These are phyloP conservation scores for Prunus mira DNA, from an alignment of 306 rosid species.

Conservation along the genomic window DNA sequence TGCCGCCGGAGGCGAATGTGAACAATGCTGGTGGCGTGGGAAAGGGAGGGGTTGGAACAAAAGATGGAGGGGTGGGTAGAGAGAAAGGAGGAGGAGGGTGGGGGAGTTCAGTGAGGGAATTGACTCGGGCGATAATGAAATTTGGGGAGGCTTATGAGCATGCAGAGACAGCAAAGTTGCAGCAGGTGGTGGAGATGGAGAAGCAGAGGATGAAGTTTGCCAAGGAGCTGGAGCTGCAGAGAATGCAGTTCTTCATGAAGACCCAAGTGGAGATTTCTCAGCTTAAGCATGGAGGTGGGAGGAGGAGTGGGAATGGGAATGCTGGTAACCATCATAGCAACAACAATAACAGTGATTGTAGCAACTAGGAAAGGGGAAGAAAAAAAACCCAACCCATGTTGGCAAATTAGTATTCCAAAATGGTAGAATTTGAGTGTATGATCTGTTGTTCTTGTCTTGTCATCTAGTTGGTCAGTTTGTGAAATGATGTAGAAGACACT, in stretches of 20 bases:
- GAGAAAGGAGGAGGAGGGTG: slow-evolving; percentile 41
- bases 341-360: slow-evolving; percentile 65
- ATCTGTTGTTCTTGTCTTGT: background rate
- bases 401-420: slow-evolving; percentile 1
- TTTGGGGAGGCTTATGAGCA: slow-evolving; percentile 95
- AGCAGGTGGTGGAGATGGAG: slow-evolving; percentile 96
- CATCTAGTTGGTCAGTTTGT: slow-evolving; percentile 10
- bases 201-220: slow-evolving; percentile 95
- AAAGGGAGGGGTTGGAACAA: background rate
- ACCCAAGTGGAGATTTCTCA: slow-evolving; percentile 91
- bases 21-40: slow-evolving; percentile 18
- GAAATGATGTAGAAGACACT: slow-evolving; percentile 8
- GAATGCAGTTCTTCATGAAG: slow-evolving; percentile 95
- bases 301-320: slow-evolving; percentile 30
- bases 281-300: slow-evolving; percentile 61
- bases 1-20: slow-evolving; percentile 9
- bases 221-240: slow-evolving; percentile 87
- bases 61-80: slow-evolving; percentile 17
- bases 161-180: slow-evolving; percentile 79
- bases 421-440: slow-evolving; percentile 1
- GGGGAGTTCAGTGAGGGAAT: slow-evolving; percentile 75
- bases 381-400: background rate
- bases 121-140: slow-evolving; percentile 77
- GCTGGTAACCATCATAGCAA: slow-evolving; percentile 49
- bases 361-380: slow-evolving; percentile 28